phyloP scores from a whole-genome alignment of 495 filamentous ascomycete genomes.

The Lentithecium fluviatile region DNA sequence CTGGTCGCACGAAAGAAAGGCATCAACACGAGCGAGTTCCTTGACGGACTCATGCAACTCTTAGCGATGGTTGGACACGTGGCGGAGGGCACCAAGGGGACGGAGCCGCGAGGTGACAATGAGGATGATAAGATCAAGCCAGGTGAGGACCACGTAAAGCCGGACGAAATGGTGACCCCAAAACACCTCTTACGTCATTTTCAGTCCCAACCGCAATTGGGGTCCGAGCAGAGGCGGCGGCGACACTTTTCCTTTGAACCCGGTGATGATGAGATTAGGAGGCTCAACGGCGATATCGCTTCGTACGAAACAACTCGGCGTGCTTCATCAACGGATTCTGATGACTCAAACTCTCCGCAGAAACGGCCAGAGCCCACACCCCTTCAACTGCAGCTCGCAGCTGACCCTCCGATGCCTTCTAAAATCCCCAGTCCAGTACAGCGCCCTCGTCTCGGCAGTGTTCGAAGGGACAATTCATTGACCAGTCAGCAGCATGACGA shows the following conservation, averaged over 20 bases:
- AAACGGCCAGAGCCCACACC: too few species aligned
- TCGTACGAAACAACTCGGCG: too few species aligned
- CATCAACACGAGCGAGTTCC: constrained; percentile 17
- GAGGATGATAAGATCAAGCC: neutral
- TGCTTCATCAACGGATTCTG: neutral
- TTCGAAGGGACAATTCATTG: constrained; percentile 26
- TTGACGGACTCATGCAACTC: constrained; percentile 24
- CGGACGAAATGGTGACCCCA: neutral
- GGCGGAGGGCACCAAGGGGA: neutral
- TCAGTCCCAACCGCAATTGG: constrained; percentile 15
- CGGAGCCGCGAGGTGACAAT: neutral
- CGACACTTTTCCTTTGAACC: constrained; percentile 40
- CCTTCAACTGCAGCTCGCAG: neutral
- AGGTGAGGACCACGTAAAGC: neutral
- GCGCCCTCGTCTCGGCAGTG: neutral
- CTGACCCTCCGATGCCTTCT: constrained; percentile 30
- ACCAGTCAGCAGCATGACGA: constrained; percentile 14
- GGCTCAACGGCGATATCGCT: neutral
- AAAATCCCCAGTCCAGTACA: constrained; percentile 42
- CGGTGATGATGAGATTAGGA: constrained; percentile 35
- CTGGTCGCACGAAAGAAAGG: constrained; percentile 28
- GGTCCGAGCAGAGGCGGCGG: constrained; percentile 8
- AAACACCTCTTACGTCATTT: constrained; percentile 6
- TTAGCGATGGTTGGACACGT: constrained; percentile 3
- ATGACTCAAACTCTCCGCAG: neutral